Percentiles rank a stretch among this genome's conserved stretches.
phyloP scores from a whole-genome alignment of 192 early-diverging fungal genomes.

The Backusella westeae region DNA sequence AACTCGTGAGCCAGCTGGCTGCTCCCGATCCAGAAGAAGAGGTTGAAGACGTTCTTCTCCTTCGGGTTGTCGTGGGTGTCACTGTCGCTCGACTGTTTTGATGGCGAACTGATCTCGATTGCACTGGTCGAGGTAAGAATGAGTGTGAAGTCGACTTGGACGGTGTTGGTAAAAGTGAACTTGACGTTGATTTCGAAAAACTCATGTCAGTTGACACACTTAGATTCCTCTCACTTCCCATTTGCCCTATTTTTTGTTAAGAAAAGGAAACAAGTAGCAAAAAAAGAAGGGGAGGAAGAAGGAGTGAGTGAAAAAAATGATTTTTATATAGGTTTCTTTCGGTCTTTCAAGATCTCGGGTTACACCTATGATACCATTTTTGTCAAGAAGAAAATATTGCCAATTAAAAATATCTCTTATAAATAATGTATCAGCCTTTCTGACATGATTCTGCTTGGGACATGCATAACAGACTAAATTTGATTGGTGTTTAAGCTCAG shows the following conservation, averaged over 20 bases:
- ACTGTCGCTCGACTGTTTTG: neutral
- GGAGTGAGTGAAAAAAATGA: neutral
- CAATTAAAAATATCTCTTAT: neutral
- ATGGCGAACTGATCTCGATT: neutral
- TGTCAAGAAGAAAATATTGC: neutral
- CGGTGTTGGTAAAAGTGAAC: neutral
- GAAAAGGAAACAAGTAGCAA: neutral
- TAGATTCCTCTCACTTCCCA: constrained; percentile 1
- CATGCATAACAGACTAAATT: too few relatives aligned
- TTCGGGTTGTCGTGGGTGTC: neutral
- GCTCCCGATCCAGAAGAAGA: neutral
- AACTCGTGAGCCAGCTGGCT: neutral
- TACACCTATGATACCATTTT: neutral
- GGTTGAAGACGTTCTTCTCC: neutral
- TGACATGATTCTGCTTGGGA: too few relatives aligned
- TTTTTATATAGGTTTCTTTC: neutral
- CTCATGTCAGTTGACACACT: neutral
- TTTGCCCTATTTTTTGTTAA: neutral
- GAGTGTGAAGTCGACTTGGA: neutral
- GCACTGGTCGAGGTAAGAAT: neutral
- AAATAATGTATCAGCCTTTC: too few relatives aligned
- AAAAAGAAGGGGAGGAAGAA: neutral
- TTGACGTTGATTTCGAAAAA: neutral
- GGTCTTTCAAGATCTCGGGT: neutral
- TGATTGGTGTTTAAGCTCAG: too few relatives aligned